phyloP scores from a whole-genome alignment of 345 rosid species.

The Pistacia integerrima region DNA sequence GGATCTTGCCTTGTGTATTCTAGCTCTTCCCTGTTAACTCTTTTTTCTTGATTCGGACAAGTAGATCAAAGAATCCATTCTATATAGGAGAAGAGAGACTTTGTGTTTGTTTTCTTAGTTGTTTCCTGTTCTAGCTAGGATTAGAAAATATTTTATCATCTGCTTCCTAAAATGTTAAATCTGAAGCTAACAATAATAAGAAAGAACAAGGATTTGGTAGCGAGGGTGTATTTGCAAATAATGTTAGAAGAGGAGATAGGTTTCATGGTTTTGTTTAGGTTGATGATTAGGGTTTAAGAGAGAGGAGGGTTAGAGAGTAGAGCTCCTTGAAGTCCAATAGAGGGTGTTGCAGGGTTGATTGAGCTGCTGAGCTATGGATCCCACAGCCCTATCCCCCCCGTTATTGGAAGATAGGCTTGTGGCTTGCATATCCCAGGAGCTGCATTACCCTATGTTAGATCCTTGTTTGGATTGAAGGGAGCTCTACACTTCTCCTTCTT shows the following conservation, averaged over 20 bases:
- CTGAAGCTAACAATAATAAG: no score
- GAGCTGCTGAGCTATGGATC: slow-evolving; percentile 94
- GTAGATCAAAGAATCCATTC: no score
- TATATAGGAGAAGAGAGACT: no score
- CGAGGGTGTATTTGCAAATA: no score
- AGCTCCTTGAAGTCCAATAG: slow-evolving; percentile 95
- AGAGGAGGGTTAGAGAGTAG: slow-evolving; percentile 30
- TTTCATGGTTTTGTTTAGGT: no score
- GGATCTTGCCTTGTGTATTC: neutral
- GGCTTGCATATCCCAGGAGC: slow-evolving; percentile 97
- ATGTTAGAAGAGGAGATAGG: no score
- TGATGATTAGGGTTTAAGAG: no score
- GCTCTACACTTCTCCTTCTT: slow-evolving; percentile 53
- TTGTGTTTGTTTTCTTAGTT: no score
- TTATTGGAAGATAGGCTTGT: slow-evolving; percentile 45
- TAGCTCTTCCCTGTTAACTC: neutral
- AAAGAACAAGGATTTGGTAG: no score
- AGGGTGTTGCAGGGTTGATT: slow-evolving; percentile 56
- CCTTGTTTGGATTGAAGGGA: slow-evolving; percentile 98
- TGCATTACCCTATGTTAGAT: slow-evolving; percentile 42
- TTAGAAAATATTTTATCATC: no score
- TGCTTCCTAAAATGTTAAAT: no score
- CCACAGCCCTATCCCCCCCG: slow-evolving; percentile 54
- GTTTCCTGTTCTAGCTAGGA: no score
- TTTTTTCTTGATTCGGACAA: neutral